These are phyloP conservation scores for Colletotrichum gloeosporioides DNA, from an alignment of 2,329 filamentous ascomycete species.

Conservation along the genomic window DNA sequence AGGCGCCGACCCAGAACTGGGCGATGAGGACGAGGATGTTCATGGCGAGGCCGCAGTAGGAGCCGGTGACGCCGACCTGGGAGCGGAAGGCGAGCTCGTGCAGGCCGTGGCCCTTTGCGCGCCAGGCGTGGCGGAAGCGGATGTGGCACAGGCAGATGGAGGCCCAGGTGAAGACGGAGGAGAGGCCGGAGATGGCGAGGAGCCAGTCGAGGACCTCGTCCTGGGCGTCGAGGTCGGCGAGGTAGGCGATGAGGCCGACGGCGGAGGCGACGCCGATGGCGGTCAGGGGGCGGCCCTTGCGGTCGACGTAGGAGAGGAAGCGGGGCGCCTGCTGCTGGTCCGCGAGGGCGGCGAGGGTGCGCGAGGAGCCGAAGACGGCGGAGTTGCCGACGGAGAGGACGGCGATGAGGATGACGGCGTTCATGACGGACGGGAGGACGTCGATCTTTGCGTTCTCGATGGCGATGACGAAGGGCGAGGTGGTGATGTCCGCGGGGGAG, in stretches of 20 bases:
- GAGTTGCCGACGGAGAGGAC: slow-evolving; percentile 93
- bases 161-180: slow-evolving; percentile 78
- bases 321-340: slow-evolving; percentile 85
- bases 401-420: slow-evolving; percentile 90
- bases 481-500: slow-evolving; percentile 61
- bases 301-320: slow-evolving; percentile 81
- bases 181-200: slow-evolving; percentile 72
- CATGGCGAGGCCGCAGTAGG: slow-evolving; percentile 78
- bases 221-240: slow-evolving; percentile 68
- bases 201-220: slow-evolving; percentile 77
- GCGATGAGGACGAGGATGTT: slow-evolving; percentile 79
- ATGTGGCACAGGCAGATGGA: slow-evolving; percentile 92
- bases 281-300: slow-evolving; percentile 78
- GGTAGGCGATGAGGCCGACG: slow-evolving; percentile 78
- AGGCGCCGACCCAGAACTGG: slow-evolving; percentile 88
- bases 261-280: slow-evolving; percentile 72
- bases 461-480: slow-evolving; percentile 93
- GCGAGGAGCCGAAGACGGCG: slow-evolving; percentile 87
- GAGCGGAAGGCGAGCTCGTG: slow-evolving; percentile 82
- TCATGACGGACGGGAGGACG: slow-evolving; percentile 87
- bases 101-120: slow-evolving; percentile 68
- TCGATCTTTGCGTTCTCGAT: slow-evolving; percentile 84
- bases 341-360: slow-evolving; percentile 87
- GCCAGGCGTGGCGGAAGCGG: slow-evolving; percentile 87
- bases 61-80: slow-evolving; percentile 79